Evolutionary conservation across 2,329 filamentous ascomycete genomes (phyloP).

Genomic region (Trichophyton verrucosum): DNA sequence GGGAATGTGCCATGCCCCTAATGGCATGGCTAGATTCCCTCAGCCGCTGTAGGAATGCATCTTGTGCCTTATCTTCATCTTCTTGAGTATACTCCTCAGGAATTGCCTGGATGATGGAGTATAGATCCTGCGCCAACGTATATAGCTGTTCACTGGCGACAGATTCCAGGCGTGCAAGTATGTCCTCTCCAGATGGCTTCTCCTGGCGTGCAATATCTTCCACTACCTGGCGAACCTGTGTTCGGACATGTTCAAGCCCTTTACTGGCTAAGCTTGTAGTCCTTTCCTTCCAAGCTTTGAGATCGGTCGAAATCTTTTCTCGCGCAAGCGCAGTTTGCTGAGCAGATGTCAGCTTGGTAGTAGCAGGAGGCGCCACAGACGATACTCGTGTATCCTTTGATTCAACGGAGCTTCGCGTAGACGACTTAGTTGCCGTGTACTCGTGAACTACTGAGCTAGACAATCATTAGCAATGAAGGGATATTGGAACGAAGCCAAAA

Average conservation of each 20-base stretch:
- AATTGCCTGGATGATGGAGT: constrained; percentile 42
- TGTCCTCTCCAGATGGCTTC: constrained; percentile 43
- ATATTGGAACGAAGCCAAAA: neutral
- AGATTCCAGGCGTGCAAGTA: constrained; percentile 57
- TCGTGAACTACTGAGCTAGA: neutral
- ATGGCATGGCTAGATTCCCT: constrained; percentile 59
- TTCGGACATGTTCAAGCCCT: constrained; percentile 56
- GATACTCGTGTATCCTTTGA: constrained; percentile 15
- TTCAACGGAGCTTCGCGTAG: constrained; percentile 3
- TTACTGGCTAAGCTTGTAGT: constrained; percentile 78
- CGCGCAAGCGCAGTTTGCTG: constrained; percentile 35
- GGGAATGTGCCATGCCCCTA: constrained; percentile 61
- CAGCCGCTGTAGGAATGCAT: constrained; percentile 44
- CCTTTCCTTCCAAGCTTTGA: constrained; percentile 76
- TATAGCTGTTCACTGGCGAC: constrained; percentile 52
- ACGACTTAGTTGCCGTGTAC: neutral
- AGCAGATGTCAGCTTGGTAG: constrained; percentile 18
- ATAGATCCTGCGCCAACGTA: constrained; percentile 55
- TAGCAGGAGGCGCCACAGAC: constrained; percentile 15
- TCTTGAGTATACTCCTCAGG: constrained; percentile 45
- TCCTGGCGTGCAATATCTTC: constrained; percentile 52
- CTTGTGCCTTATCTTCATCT: constrained; percentile 40
- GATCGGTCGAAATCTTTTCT: constrained; percentile 54
- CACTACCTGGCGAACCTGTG: constrained; percentile 58
- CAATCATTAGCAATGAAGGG: neutral